Evolutionary conservation across 108 stramenopile species (phyloP).

Genomic region (Conticribra guillardii): DNA sequence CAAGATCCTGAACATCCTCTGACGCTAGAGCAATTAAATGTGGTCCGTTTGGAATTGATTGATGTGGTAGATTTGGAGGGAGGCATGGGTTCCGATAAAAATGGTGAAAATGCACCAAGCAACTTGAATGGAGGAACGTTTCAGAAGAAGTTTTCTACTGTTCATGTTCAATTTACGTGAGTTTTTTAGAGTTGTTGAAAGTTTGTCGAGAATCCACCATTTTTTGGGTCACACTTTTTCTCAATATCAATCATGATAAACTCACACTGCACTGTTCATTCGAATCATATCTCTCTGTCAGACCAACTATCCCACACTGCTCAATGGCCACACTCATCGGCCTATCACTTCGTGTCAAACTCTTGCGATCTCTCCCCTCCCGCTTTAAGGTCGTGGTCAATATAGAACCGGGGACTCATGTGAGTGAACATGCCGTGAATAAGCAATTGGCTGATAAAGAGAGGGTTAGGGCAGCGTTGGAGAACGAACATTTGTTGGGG

Average conservation of each 20-base stretch:
- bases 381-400: constrained; percentile 89
- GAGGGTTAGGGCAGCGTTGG: constrained; percentile 96
- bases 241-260: no score
- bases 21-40: constrained; percentile 96
- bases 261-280: no score
- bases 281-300: constrained; percentile 22
- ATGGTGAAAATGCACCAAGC: no score
- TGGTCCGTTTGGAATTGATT: constrained; percentile 85
- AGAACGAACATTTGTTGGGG: constrained; percentile 95
- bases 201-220: no score
- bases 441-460: constrained; percentile 99
- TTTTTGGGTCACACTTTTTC: no score
- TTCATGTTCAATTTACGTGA: constrained; percentile 70
- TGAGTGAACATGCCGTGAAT: constrained; percentile 94
- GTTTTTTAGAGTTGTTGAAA: no score
- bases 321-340: constrained; percentile 99
- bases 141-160: constrained; percentile 47
- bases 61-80: constrained; percentile 57
- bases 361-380: constrained; percentile 88
- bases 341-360: constrained; percentile 93
- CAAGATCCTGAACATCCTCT: constrained; percentile 99
- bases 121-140: not conserved
- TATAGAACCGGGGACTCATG: constrained; percentile 96
- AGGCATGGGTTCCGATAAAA: constrained; percentile 12
- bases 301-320: constrained; percentile 97